Evolutionary conservation across 371 early-diverging fungal genomes (phyloP).

Genomic region (Sporodiniella umbellata): DNA sequence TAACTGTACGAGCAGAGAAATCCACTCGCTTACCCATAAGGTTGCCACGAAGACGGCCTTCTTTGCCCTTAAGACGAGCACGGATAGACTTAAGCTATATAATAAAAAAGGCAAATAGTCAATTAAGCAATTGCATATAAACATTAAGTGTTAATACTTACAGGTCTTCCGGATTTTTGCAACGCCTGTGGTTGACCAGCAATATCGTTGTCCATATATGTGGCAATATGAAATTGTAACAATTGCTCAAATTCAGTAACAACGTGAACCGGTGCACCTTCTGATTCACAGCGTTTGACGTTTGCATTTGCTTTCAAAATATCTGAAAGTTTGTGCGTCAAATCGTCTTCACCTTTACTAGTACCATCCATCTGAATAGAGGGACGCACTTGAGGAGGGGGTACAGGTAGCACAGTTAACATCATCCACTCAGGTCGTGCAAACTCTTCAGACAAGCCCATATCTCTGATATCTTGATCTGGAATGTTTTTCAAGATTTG

Average conservation of each 20-base stretch:
- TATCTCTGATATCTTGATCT: conserved; percentile 83
- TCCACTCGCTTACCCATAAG: conserved; percentile 99
- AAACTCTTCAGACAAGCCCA: conserved; percentile 93
- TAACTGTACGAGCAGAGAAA: conserved; percentile 99
- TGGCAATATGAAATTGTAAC: conserved; percentile 95
- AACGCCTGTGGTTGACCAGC: conserved; percentile 96
- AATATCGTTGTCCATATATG: conserved; percentile 99
- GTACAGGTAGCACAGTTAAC: conserved; percentile 93
- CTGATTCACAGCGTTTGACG: conserved; percentile 87
- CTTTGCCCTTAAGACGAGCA: conserved; percentile 99
- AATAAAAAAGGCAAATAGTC: no score
- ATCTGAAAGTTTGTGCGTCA: conserved; percentile 96
- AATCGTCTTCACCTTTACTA: conserved; percentile 96
- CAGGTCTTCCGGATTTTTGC: conserved; percentile 97
- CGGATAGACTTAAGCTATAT: conserved; percentile 93
- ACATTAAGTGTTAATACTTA: conserved; percentile 33
- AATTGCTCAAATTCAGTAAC: conserved; percentile 94
- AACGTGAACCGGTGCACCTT: conserved; percentile 96
- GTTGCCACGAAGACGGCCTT: conserved; percentile 99
- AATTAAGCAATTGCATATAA: conserved; percentile 1
- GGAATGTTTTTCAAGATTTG: conserved; percentile 91
- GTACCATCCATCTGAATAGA: conserved; percentile 96
- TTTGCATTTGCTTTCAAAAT: conserved; percentile 97
- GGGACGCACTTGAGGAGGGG: conserved; percentile 99
- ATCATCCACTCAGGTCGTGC: conserved; percentile 99